Percentiles rank a stretch among this genome's conserved stretches.
phyloP scores from a whole-genome alignment of 495 filamentous ascomycete genomes.

The Podospora sp. region DNA sequence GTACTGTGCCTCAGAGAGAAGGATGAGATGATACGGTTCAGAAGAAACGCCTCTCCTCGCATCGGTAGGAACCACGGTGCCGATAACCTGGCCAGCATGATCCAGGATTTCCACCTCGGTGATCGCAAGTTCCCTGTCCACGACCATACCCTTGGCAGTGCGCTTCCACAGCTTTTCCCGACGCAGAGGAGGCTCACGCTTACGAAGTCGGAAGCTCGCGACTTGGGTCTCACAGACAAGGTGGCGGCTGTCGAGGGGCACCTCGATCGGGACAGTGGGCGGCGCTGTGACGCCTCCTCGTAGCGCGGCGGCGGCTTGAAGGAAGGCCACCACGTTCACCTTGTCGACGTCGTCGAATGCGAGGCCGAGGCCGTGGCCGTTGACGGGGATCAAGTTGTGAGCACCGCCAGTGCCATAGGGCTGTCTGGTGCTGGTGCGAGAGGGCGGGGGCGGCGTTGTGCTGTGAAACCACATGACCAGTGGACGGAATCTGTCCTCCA shows the following conservation, averaged over 20 bases:
- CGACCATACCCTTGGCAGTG: background rate
- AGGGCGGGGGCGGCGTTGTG: background rate
- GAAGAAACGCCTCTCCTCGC: slow-evolving; percentile 5
- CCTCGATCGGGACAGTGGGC: background rate
- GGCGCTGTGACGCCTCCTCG: background rate
- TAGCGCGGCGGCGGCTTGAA: background rate
- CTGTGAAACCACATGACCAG: slow-evolving; percentile 2
- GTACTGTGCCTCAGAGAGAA: slow-evolving; percentile 12
- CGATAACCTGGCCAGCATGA: background rate
- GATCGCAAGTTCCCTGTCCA: slow-evolving; percentile 2
- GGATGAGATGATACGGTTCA: slow-evolving; percentile 6
- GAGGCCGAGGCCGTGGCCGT: slow-evolving; percentile 2
- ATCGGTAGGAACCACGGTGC: slow-evolving; percentile 2
- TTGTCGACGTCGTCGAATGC: background rate
- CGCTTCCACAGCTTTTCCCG: slow-evolving; percentile 5
- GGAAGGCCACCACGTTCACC: background rate
- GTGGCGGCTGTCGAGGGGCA: slow-evolving; percentile 8
- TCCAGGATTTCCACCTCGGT: background rate
- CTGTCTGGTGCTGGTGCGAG: background rate
- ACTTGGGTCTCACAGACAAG: slow-evolving; percentile 9
- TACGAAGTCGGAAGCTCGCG: background rate
- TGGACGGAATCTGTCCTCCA: background rate
- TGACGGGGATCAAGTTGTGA: background rate
- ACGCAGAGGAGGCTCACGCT: background rate
- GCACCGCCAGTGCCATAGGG: background rate